A percentile compares a stretch with the other conserved stretches of the same genome.
phyloP scores from a whole-genome alignment of 441 rosid genomes.

The Erysimum pusillum region DNA sequence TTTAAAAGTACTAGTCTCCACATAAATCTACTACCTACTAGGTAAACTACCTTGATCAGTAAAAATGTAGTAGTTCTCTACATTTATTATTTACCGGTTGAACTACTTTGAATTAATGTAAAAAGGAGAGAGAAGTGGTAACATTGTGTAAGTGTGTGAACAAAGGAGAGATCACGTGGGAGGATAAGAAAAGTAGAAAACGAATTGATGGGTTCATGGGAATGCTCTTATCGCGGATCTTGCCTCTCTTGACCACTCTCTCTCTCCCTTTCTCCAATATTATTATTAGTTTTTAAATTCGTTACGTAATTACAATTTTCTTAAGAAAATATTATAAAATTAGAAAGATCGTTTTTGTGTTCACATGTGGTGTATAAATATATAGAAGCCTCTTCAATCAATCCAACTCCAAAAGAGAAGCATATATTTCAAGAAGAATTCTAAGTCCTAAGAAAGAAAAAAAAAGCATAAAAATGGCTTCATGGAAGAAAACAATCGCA shows the following conservation, averaged over 20 bases:
- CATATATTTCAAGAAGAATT: slow-evolving; percentile 2
- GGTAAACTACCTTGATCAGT: neutral
- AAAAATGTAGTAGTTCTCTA: neutral
- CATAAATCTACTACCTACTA: neutral
- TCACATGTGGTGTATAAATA: slow-evolving; percentile 48
- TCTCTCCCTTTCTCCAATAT: slow-evolving; percentile 32
- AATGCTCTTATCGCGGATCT: slow-evolving; percentile 54
- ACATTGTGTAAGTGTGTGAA: slow-evolving; percentile 28
- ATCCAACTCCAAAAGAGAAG: slow-evolving; percentile 32
- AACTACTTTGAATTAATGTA: slow-evolving; percentile 10
- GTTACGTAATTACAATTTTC: neutral
- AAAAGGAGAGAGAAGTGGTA: slow-evolving; percentile 2
- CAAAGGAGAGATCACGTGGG: slow-evolving; percentile 47
- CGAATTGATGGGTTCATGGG: slow-evolving; percentile 52
- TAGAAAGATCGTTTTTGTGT: slow-evolving; percentile 28
- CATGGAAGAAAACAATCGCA: slow-evolving; percentile 87
- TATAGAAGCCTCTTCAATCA: slow-evolving; percentile 32
- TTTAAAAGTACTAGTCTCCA: neutral
- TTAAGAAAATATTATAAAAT: neutral
- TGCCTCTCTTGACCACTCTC: slow-evolving; percentile 44
- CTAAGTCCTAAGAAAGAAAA: neutral
- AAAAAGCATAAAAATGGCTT: slow-evolving; percentile 56
- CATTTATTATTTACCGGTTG: slow-evolving; percentile 5
- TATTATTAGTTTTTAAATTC: neutral
- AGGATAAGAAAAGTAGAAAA: slow-evolving; percentile 47